These are phyloP conservation scores for Penicillium sp. DNA, from an alignment of 2,329 filamentous ascomycete species.

Conservation along the genomic window DNA sequence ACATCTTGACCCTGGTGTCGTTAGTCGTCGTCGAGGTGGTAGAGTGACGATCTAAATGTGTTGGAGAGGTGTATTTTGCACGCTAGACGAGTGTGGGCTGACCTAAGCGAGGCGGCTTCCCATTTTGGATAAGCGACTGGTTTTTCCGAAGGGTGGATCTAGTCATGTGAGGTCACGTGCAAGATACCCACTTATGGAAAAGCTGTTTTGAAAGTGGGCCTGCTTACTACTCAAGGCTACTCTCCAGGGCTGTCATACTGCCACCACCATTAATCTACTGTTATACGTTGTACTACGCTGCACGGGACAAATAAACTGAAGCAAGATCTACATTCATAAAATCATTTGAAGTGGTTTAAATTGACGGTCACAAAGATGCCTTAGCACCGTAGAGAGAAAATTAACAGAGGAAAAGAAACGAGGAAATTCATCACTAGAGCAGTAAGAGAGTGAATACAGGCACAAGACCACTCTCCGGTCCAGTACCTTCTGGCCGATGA, in stretches of 20 bases:
- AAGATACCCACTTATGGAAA: background rate
- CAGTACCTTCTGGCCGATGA: constrained; percentile 12
- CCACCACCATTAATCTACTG: background rate
- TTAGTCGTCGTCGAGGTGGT: constrained; percentile 49
- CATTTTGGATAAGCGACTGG: constrained; percentile 14
- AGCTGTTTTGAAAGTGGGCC: background rate
- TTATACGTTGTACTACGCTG: background rate
- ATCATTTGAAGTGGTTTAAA: constrained; percentile 12
- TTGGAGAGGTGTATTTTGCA: constrained; percentile 38
- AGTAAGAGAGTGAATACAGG: constrained; percentile 25
- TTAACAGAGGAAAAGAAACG: constrained; percentile 22
- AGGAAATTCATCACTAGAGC: constrained; percentile 20
- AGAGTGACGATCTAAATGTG: constrained; percentile 41
- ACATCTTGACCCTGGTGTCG: constrained; percentile 51
- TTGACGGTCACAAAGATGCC: constrained; percentile 19
- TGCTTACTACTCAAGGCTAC: background rate
- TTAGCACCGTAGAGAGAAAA: constrained; percentile 18
- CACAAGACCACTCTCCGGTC: constrained; percentile 10
- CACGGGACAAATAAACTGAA: background rate
- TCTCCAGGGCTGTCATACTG: background rate
- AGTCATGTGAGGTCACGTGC: constrained; percentile 8
- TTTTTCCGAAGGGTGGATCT: background rate
- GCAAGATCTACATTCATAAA: background rate
- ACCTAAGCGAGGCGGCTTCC: constrained; percentile 39
- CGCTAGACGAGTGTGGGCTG: constrained; percentile 45